Percentiles rank a stretch among this genome's conserved stretches.
phyloP scores from a whole-genome alignment of 768 basidiomycete species.

The Tulasnella sp. region DNA sequence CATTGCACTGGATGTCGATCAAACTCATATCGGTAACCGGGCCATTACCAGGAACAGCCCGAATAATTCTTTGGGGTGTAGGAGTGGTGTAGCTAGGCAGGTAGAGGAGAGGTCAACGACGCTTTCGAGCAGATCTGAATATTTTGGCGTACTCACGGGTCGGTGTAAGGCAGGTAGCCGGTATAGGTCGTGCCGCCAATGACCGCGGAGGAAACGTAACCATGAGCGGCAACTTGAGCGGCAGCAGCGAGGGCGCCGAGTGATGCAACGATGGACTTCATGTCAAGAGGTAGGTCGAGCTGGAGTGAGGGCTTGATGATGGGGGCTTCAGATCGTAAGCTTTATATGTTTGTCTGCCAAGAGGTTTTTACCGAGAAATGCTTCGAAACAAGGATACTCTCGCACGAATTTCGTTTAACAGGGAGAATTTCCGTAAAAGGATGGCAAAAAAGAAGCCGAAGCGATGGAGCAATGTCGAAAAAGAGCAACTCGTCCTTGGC shows the following conservation, averaged over 20 bases:
- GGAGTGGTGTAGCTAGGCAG: constrained; percentile 27
- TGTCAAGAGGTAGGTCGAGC: neutral
- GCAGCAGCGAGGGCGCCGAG: constrained; percentile 11
- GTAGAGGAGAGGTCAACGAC: constrained; percentile 27
- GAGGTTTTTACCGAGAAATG: neutral
- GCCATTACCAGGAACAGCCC: constrained; percentile 37
- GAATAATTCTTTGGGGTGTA: constrained; percentile 38
- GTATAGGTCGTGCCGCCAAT: constrained; percentile 33
- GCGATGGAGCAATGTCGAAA: neutral
- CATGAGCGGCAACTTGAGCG: constrained; percentile 31
- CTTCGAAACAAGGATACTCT: neutral
- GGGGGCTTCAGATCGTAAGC: neutral
- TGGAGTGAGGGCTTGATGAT: neutral
- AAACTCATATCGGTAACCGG: constrained; percentile 35
- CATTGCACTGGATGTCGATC: constrained; percentile 35
- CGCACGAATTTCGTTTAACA: neutral
- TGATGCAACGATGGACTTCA: constrained; percentile 4
- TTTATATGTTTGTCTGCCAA: neutral
- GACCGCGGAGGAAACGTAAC: constrained; percentile 38
- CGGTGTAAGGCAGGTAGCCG: constrained; percentile 35
- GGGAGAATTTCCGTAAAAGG: neutral
- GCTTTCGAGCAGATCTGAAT: neutral
- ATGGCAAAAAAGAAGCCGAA: neutral
- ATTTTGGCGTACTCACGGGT: neutral
- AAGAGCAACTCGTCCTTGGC: neutral